A percentile compares a stretch with the other conserved stretches of the same genome.
Evolutionary conservation across 352 stramenopile species (phyloP).

Genomic region (Pythium phragmiticola): DNA sequence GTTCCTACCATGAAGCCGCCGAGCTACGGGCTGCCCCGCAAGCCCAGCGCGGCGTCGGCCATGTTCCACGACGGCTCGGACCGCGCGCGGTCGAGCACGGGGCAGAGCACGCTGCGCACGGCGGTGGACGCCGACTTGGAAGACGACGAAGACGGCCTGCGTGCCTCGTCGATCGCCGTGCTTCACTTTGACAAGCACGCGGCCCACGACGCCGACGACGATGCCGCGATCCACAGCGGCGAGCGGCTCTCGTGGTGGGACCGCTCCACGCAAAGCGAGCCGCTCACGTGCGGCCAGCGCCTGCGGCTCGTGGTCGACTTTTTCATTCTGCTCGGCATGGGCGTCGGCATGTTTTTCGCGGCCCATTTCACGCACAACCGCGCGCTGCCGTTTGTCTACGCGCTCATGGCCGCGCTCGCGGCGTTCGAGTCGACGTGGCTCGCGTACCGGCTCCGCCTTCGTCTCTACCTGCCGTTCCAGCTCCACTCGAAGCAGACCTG

Average conservation of each 20-base stretch:
- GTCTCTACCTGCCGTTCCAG: constrained; percentile 64
- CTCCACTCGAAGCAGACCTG: constrained; percentile 69
- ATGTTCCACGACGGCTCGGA: constrained; percentile 24
- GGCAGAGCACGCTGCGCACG: constrained; percentile 21
- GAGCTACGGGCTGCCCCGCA: constrained; percentile 6
- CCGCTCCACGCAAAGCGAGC: background rate
- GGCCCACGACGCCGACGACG: background rate
- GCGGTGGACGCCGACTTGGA: background rate
- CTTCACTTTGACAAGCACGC: constrained; percentile 18
- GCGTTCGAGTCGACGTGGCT: constrained; percentile 63
- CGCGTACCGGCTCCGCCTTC: constrained; percentile 49
- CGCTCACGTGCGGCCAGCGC: constrained; percentile 24
- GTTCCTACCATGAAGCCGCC: constrained; percentile 10
- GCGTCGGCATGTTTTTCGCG: constrained; percentile 33
- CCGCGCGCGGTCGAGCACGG: constrained; percentile 24
- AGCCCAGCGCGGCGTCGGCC: constrained; percentile 24
- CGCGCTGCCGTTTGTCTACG: constrained; percentile 51
- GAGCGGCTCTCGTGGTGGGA: constrained; percentile 22
- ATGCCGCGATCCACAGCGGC: constrained; percentile 6
- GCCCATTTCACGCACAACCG: constrained; percentile 37
- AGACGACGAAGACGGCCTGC: background rate
- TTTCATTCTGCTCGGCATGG: constrained; percentile 34
- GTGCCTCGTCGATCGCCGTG: constrained; percentile 22
- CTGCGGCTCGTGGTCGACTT: constrained; percentile 34
- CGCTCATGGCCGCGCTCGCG: constrained; percentile 40